These are phyloP conservation scores for Claviceps paspali DNA, from an alignment of 2,329 filamentous ascomycete genomes.

Conservation along the genomic window DNA sequence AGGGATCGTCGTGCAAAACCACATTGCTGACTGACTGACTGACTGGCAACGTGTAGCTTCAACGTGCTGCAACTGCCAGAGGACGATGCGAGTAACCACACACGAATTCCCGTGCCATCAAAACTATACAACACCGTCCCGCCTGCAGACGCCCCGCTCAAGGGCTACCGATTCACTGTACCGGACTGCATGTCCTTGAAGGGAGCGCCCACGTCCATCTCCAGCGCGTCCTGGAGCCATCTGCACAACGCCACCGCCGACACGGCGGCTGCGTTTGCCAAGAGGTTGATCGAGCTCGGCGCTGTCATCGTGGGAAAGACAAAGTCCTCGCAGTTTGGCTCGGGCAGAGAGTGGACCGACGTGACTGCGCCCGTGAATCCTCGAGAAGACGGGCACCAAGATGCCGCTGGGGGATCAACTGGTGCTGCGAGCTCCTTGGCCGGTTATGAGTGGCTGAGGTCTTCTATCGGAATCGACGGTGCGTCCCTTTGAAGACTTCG, in stretches of 20 bases:
- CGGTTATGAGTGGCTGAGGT: constrained; percentile 26
- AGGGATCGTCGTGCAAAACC: background rate
- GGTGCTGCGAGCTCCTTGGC: constrained; percentile 24
- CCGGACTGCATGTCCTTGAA: constrained; percentile 18
- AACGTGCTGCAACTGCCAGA: constrained; percentile 2
- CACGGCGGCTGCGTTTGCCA: constrained; percentile 33
- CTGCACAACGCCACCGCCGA: constrained; percentile 30
- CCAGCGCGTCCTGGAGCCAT: constrained; percentile 41
- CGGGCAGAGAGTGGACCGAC: constrained; percentile 27
- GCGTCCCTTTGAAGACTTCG: constrained; percentile 5
- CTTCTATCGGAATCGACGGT: constrained; percentile 23
- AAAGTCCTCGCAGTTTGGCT: constrained; percentile 32
- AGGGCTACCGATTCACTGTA: constrained; percentile 21
- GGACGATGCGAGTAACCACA: constrained; percentile 4
- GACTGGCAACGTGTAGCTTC: constrained; percentile 1
- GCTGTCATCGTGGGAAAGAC: constrained; percentile 40
- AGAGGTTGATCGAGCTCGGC: constrained; percentile 42
- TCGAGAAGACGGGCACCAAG: constrained; percentile 31
- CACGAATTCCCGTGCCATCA: constrained; percentile 23
- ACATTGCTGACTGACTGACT: background rate
- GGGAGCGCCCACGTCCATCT: constrained; percentile 40
- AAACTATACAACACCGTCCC: constrained; percentile 18
- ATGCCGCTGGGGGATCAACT: constrained; percentile 18
- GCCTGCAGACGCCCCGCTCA: constrained; percentile 18
- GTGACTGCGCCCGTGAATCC: constrained; percentile 27